Evolutionary conservation across 805 yeast genomes (phyloP), one percentile per base, ranked within the genome.

Genomic region (Scheffersomyces coipomensis): DNA sequence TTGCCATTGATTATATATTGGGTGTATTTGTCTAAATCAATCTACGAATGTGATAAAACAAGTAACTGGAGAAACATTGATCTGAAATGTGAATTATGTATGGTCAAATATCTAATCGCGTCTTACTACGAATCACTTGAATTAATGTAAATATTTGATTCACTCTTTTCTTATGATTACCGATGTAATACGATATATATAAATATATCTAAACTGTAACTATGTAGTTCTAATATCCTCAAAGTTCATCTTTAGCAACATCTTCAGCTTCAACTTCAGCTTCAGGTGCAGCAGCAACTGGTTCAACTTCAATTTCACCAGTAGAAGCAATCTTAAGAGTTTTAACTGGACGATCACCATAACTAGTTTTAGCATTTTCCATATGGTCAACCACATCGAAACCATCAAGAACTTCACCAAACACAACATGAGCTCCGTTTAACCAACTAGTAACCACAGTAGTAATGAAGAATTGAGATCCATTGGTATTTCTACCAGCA

Each of bases 401-500:
- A 35, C 98, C 98, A 41, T 84, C 89, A 13, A 88, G 42, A 40
- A 93, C 97, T 68, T 88, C 88, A 49, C 99, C 99, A 56, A 93
- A 93, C 30, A 93, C 99, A 58, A 93, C 99, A 66, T 93, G 99
- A 53, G 73, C 81, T 48, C 95, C 93, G 58, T 93, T 88, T 58
- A 93, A 79, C 98, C 99, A 93, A 35, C 83, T 70, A 40, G 97
- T 88, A 25, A 78, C 76, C 17, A 85, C 96, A 19, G 97, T 90
- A 56, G 96, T 89, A 69, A 93, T 85, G 79, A 91, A 90, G 73
- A 90, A 90, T 74, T 90, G 98, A 40, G 97, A 88, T 42, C 97
- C 98, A 74, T 91, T 91, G 73, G 97, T 88, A 83, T 88, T 86
- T 68, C 95, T 95, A 55, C 97, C 97, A 49, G 97, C 95, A 67